These are phyloP conservation scores for Eimeria brunetti DNA, from an alignment of 169 alveolate genomes.

Conservation along the genomic window DNA sequence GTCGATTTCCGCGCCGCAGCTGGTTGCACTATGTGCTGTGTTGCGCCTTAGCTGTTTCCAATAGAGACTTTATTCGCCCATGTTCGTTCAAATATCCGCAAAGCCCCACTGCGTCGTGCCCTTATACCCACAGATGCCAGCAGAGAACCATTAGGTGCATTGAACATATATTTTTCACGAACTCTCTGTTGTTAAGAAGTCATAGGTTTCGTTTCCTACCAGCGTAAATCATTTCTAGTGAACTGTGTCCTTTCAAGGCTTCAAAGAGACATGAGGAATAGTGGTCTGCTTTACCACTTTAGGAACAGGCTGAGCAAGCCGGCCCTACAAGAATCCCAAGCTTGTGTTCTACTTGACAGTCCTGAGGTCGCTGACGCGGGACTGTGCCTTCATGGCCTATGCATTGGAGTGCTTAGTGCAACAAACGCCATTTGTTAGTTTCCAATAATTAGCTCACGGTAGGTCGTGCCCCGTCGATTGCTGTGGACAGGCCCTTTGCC, in stretches of 20 bases:
- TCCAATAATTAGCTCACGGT: neutral
- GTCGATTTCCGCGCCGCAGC: too few relatives aligned
- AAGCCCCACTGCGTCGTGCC: neutral
- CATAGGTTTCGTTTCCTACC: neutral
- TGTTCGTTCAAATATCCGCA: neutral
- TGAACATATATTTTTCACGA: neutral
- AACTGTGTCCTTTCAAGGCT: neutral
- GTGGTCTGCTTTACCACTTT: neutral
- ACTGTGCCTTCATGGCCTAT: too few relatives aligned
- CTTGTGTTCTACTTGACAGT: neutral
- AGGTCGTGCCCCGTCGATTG: neutral
- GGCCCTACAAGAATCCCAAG: neutral
- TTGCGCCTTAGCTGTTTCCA: too few relatives aligned
- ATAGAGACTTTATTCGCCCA: neutral
- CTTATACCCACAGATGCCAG: neutral
- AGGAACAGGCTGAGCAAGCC: neutral
- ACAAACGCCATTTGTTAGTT: neutral
- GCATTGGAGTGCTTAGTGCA: neutral
- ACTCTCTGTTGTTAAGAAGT: neutral
- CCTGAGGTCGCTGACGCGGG: neutral
- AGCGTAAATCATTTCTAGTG: neutral
- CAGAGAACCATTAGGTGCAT: neutral
- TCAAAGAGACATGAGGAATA: neutral
- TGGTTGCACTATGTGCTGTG: too few relatives aligned
- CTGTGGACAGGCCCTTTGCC: neutral